Evolutionary conservation across 148 eudicot species (phyloP).

Genomic region (Beta vulgaris): DNA sequence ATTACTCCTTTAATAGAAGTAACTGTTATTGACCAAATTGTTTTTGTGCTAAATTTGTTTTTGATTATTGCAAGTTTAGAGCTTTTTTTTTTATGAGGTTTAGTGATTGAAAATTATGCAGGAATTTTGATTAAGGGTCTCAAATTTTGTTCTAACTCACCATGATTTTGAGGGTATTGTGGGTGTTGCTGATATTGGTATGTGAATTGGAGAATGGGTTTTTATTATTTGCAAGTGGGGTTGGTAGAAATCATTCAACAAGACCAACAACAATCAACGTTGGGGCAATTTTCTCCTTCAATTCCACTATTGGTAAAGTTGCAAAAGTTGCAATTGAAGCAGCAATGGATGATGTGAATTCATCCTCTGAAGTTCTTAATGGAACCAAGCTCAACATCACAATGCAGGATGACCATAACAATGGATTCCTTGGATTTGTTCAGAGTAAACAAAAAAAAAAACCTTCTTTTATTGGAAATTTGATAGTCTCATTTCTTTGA

Average conservation of each 20-base stretch:
- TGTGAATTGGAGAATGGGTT: conserved; percentile 12
- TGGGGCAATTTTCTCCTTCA: conserved; percentile 50
- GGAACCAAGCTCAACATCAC: conserved; percentile 51
- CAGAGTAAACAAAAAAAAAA: conserved; percentile 52
- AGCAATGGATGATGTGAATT: conserved; percentile 67
- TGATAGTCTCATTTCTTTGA: not conserved
- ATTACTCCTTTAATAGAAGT: too few relatives aligned
- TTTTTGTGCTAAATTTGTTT: not conserved
- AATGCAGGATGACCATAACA: conserved; percentile 45
- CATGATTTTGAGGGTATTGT: conserved; percentile 17
- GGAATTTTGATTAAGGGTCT: not conserved
- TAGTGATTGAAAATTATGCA: not conserved
- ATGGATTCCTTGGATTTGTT: conserved; percentile 55
- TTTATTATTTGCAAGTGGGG: conserved; percentile 26
- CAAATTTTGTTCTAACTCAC: not conserved
- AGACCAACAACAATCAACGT: conserved; percentile 50
- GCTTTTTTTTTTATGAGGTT: not conserved
- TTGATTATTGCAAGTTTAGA: not conserved
- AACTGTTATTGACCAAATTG: too few relatives aligned
- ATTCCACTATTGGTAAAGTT: conserved; percentile 56
- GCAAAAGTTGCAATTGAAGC: conserved; percentile 61
- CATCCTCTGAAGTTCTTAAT: conserved; percentile 45
- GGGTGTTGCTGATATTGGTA: conserved; percentile 11
- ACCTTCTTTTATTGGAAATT: not conserved
- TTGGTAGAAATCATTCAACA: conserved; percentile 25